Conservation (phyloP, 1,284 basidiomycete genomes). For the Peniophora sp. region DNA sequence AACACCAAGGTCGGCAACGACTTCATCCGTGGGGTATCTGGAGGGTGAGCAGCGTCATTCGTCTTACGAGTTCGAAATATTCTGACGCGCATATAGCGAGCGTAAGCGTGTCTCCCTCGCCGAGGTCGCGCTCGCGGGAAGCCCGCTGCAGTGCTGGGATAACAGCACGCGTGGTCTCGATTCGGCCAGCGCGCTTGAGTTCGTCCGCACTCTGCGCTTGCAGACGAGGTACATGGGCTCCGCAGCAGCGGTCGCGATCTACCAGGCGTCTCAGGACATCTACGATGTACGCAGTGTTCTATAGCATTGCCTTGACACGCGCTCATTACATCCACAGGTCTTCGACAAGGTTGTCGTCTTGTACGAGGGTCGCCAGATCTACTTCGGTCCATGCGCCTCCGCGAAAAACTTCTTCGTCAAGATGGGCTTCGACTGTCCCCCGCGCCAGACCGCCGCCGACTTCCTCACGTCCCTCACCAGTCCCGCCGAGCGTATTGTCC, state of each 20-base stretch:
- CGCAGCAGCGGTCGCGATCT: constrained; percentile 59
- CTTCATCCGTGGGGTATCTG: constrained; percentile 45
- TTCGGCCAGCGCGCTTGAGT: constrained; percentile 62
- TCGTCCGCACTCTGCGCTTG: constrained; percentile 51
- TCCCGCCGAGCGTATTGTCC: constrained; percentile 45
- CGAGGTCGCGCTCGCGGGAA: constrained; percentile 28
- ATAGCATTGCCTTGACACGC: too few species aligned
- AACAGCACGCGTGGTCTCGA: constrained; percentile 69
- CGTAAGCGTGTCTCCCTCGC: constrained; percentile 51
- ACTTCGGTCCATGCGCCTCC: constrained; percentile 54
- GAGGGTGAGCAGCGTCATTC: constrained; percentile 12
- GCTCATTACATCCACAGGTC: constrained; percentile 17
- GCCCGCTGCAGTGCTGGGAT: constrained; percentile 26
- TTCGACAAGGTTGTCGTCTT: constrained; percentile 70
- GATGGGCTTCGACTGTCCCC: constrained; percentile 57
- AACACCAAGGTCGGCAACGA: constrained; percentile 43
- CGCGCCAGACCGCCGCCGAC: constrained; percentile 62
- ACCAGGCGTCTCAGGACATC: constrained; percentile 55
- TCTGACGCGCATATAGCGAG: constrained; percentile 27
- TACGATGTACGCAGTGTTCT: constrained; percentile 16
- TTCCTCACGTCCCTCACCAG: constrained; percentile 61
- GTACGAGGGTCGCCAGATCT: constrained; percentile 67
- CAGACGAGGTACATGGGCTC: constrained; percentile 47
- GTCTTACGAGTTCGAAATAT: background rate
- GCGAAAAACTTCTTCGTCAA: constrained; percentile 61